Conservation (phyloP, 140 eudicot species). For the Cichorium intybus region DNA sequence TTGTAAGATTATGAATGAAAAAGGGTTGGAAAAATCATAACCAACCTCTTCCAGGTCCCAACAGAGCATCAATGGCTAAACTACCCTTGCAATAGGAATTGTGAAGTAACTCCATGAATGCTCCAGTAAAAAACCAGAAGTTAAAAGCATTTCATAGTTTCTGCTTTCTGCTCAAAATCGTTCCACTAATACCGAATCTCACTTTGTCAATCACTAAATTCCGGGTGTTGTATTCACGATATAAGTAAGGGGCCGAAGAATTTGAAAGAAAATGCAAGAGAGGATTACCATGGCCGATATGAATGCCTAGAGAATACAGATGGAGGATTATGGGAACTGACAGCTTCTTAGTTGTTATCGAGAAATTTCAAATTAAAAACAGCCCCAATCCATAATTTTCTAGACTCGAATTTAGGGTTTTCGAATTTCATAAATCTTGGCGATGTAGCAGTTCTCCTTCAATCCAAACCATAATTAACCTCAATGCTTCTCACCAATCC, state of each 20-base stretch:
- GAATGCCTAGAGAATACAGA: conserved; percentile 77
- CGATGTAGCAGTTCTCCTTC: no score
- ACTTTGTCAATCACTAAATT: not conserved
- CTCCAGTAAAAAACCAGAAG: conserved; percentile 37
- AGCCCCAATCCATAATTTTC: no score
- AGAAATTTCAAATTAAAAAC: no score
- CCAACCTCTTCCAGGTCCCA: conserved; percentile 93
- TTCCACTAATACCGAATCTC: not conserved
- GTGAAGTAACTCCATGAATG: conserved; percentile 62
- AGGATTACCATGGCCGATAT: conserved; percentile 70
- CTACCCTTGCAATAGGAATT: conserved; percentile 79
- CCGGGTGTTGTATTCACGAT: not conserved
- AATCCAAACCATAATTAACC: no score
- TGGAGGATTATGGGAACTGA: no score
- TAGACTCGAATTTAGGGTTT: no score
- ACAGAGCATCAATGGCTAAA: conserved; percentile 75
- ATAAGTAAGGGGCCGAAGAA: no score
- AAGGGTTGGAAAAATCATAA: not conserved
- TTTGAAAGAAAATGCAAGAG: not conserved
- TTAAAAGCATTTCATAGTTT: conserved; percentile 15
- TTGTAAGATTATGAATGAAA: no score
- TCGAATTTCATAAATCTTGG: no score
- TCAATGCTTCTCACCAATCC: no score
- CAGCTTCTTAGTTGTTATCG: no score
- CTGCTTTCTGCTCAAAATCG: not conserved